Evolutionary conservation across 805 yeast species (phyloP), one percentile per base, ranked within the genome.

Genomic region (Wickerhamomyces xylosicus): DNA sequence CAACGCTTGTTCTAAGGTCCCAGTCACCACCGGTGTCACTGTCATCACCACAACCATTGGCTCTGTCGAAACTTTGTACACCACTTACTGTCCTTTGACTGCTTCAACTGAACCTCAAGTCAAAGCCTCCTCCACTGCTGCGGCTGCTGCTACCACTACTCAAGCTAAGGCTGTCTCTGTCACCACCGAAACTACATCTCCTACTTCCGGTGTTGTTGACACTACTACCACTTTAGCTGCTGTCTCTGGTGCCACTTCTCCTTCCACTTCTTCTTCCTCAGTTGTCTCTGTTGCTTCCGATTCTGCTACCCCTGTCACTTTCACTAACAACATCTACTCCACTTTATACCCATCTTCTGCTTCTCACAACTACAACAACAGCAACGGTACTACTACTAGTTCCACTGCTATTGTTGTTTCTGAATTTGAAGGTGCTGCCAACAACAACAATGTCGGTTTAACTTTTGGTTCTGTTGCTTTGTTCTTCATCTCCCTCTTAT

Each of bases 11-110:
- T 25, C 37, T 16, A 35, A 35, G 29, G 32, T 34, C 22, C 36
- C 45, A 28, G 38, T 44, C 35, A 44, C 47, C 39, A 44, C 47
- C 27, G 47, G 47, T 41, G 22, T 44, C 19, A 44, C 47, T 17
- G 43, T 39, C 14, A 41, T 44, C 15, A 41, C 47, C 15, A 16
- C 31, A n/a, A 43, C 44, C 16, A 13, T 37, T 5, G 20, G 21
- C 32, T 35, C 37, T 20, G 28, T 33, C 18, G 41, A 41, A 17
- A 42, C 45, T 36, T 38, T 36, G 31, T 42, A 40, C 45, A 42
- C 45, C 37, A 42, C 45, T 22, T 43, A 38, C 44, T 43, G 46
- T 36, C 46, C 46, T 37, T 19, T 43, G 10, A 37, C 43, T 34
- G 22, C 46, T 22, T 16, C 16, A 3, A 3, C 9, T 9, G 11